These are phyloP conservation scores for Calocybe cyanea DNA, from an alignment of 768 basidiomycete species.

Conservation along the genomic window DNA sequence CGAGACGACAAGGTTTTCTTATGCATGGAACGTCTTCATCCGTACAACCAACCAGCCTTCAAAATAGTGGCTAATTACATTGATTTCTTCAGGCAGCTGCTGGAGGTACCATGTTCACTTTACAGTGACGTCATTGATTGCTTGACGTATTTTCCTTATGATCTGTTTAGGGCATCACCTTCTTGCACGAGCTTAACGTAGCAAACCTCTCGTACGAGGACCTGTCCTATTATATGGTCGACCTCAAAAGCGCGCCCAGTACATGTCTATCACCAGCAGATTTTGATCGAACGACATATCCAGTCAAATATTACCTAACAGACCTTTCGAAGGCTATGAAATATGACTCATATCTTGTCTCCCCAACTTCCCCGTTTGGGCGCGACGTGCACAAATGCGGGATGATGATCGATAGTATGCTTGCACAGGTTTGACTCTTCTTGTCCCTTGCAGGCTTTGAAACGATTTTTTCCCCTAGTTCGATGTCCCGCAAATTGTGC, in stretches of 20 bases:
- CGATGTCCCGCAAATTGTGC: conserved; percentile 37
- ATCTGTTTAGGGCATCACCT: conserved; percentile 36
- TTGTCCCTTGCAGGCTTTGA: too few relatives aligned
- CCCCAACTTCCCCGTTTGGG: conserved; percentile 19
- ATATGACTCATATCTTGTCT: conserved; percentile 14
- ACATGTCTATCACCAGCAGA: conserved; percentile 13
- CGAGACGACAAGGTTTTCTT: conserved; percentile 38
- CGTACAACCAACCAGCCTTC: conserved; percentile 44
- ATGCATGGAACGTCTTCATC: conserved; percentile 40
- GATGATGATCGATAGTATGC: conserved; percentile 30
- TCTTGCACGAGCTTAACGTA: conserved; percentile 44
- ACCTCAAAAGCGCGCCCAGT: conserved; percentile 31
- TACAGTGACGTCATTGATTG: not conserved
- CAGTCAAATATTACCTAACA: conserved; percentile 26
- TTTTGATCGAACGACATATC: conserved; percentile 19
- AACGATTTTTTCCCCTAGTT: too few relatives aligned
- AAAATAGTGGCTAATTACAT: conserved; percentile 43
- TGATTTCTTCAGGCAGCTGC: conserved; percentile 47
- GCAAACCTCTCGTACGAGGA: conserved; percentile 32
- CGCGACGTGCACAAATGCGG: conserved; percentile 41
- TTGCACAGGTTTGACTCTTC: conserved; percentile 33
- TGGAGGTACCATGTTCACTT: conserved; percentile 34
- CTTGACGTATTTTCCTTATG: not conserved
- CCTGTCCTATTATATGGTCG: conserved; percentile 37
- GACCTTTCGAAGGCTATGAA: conserved; percentile 24